These are phyloP conservation scores for Schwanniomyces polymorphus DNA, from an alignment of 805 yeast species.

Conservation along the genomic window DNA sequence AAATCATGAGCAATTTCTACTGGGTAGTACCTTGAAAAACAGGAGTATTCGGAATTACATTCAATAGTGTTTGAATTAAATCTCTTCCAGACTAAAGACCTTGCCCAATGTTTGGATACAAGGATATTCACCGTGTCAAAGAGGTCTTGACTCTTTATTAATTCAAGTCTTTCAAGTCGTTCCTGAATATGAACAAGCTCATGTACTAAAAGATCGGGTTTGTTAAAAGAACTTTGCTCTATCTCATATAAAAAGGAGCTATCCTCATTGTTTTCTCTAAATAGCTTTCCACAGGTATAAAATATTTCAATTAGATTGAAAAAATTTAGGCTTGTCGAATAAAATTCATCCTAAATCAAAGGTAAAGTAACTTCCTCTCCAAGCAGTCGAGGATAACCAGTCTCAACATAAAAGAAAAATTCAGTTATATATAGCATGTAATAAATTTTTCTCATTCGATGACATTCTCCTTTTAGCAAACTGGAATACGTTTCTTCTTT, in stretches of 20 bases:
- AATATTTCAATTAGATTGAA: conserved; percentile 34
- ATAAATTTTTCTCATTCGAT: conserved; percentile 35
- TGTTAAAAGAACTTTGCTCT: too few relatives aligned
- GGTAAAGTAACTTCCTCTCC: conserved; percentile 38
- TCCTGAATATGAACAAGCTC: too few relatives aligned
- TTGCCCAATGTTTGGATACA: conserved; percentile 37
- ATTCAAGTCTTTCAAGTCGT: too few relatives aligned
- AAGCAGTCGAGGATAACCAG: conserved; percentile 34
- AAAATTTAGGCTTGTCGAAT: conserved; percentile 29
- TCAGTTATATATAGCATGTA: conserved; percentile 38
- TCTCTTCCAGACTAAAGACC: conserved; percentile 34
- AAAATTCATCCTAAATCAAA: conserved; percentile 33
- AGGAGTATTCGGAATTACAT: not conserved
- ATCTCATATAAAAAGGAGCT: too few relatives aligned
- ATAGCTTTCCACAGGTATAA: conserved; percentile 36
- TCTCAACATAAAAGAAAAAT: conserved; percentile 38
- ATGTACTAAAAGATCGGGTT: too few relatives aligned
- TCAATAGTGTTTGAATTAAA: too few relatives aligned
- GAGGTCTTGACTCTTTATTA: too few relatives aligned
- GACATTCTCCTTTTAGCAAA: conserved; percentile 31
- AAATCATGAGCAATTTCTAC: conserved; percentile 30
- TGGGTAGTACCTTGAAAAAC: conserved; percentile 28
- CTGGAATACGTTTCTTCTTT: conserved; percentile 22
- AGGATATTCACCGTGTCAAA: conserved; percentile 24
- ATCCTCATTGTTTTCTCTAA: conserved; percentile 37